phyloP scores from a whole-genome alignment of 1,284 basidiomycete genomes.

The Leccinum fallax region DNA sequence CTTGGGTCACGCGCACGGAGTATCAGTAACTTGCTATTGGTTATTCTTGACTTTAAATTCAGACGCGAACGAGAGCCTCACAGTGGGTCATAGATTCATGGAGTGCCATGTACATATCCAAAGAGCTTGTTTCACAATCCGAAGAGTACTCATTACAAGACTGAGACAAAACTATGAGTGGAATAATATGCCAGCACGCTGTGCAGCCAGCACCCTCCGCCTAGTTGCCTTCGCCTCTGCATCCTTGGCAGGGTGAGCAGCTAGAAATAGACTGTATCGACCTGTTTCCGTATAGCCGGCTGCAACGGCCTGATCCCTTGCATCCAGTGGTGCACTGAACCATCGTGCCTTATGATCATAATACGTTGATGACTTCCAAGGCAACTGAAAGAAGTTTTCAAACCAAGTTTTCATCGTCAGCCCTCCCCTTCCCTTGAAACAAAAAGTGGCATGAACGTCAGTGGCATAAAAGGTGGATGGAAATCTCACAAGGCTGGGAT shows the following conservation, averaged over 20 bases:
- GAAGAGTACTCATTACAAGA: neutral
- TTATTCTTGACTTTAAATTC: no score
- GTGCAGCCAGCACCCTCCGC: neutral
- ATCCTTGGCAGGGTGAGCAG: neutral
- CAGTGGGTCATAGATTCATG: no score
- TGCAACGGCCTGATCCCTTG: neutral
- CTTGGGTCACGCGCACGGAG: no score
- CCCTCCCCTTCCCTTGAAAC: no score
- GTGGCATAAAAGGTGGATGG: neutral
- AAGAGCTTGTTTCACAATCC: neutral
- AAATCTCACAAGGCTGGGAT: neutral
- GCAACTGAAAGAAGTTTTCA: neutral
- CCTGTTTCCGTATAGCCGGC: neutral
- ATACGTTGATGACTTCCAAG: neutral
- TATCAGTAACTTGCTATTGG: no score
- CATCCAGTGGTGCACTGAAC: neutral
- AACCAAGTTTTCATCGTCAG: neutral
- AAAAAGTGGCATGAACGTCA: neutral
- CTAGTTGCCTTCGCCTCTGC: neutral
- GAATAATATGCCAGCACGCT: neutral
- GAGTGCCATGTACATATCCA: neutral
- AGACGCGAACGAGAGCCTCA: no score
- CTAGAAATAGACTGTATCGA: neutral
- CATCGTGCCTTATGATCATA: neutral
- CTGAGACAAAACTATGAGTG: neutral